Base-by-base conservation (phyloP, 768 basidiomycete species). In the Suillus clintonianus region DNA sequence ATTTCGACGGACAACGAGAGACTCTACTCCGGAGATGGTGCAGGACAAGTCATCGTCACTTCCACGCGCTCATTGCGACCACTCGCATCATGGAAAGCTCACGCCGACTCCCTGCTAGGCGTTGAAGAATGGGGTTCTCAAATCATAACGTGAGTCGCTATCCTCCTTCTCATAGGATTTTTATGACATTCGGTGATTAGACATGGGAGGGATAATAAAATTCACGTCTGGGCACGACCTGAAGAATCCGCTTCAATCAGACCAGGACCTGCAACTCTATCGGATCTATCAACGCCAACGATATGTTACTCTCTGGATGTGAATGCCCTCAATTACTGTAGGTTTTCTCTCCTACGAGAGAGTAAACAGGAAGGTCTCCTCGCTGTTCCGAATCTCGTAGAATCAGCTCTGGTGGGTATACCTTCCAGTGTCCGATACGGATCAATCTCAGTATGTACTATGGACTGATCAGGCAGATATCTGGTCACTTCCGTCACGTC, bases 291-390 rank as follows among this genome's bases (percentile, higher is more conserved):
- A 1, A 75, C 76, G 0, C 91, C 91, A 4, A 64, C 71, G 8
- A 73, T 92, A 4, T 72, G 77, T 13, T 90, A 89, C 68, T 90
- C 91, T 0, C 77, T 99, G 74, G 92, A 95, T 70, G 89, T 96
- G 64, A 99, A 99, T 72, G 89, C 97, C 2, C 82, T 99, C 61
- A 97, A 97, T 71, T 98, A 91, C 74, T 99, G 97, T 76, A 87
- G 90, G 2, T 95, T 97, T 76, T 90, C 92, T 8, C 79, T 98
- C 3, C 72, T 91, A 58, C 53, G 63, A 13, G 24, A 10, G 62
- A 67, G 64, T 69, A 69, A 62, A 17, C 61, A 17, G 27, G 53
- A 63, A 17, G 89, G 86, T 1, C 76, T 95, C 51, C 72, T 98
- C 32, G 94, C 93, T 0, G 78, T 97, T 15, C 95, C 95, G 0